Evolutionary conservation across 2,329 filamentous ascomycete species (phyloP).

Genomic region (Aspergillus quadrilineatus): DNA sequence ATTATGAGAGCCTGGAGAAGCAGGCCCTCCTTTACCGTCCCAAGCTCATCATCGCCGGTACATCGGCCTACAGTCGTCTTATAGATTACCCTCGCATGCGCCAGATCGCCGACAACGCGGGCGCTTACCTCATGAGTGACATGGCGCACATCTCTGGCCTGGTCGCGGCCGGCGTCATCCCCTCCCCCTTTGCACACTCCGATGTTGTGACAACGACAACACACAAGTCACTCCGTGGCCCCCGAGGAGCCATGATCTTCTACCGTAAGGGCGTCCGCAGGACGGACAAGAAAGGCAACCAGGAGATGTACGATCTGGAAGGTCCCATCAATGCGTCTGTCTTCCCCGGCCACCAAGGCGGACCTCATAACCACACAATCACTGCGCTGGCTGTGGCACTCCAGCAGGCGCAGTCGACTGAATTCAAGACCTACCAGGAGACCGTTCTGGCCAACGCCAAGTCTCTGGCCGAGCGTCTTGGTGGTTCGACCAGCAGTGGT

Average conservation of each 20-base stretch:
- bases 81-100: conserved; percentile 98
- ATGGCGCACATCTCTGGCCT: conserved; percentile 99
- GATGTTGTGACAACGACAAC: conserved; percentile 98
- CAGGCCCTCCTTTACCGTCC: conserved; percentile 89
- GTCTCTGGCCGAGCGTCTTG: conserved; percentile 70
- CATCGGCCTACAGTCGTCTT: conserved; percentile 95
- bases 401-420: conserved; percentile 84
- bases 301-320: conserved; percentile 89
- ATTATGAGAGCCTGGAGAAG: conserved; percentile 91
- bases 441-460: conserved; percentile 92
- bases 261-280: conserved; percentile 95
- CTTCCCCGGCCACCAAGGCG: conserved; percentile 98
- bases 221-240: conserved; percentile 97
- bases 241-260: conserved; percentile 99
- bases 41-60: conserved; percentile 94
- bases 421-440: conserved; percentile 93
- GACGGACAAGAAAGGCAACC: conserved; percentile 87
- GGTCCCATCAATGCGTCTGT: conserved; percentile 97
- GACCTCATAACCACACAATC: conserved; percentile 99
- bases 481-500: conserved; percentile 68
- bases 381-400: conserved; percentile 92
- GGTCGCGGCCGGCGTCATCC: conserved; percentile 88
- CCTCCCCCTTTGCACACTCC: conserved; percentile 86
- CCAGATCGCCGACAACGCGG: conserved; percentile 88
- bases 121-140: conserved; percentile 92